Conservation (phyloP, 352 stramenopile species). For the Phytopythium sindhum region DNA sequence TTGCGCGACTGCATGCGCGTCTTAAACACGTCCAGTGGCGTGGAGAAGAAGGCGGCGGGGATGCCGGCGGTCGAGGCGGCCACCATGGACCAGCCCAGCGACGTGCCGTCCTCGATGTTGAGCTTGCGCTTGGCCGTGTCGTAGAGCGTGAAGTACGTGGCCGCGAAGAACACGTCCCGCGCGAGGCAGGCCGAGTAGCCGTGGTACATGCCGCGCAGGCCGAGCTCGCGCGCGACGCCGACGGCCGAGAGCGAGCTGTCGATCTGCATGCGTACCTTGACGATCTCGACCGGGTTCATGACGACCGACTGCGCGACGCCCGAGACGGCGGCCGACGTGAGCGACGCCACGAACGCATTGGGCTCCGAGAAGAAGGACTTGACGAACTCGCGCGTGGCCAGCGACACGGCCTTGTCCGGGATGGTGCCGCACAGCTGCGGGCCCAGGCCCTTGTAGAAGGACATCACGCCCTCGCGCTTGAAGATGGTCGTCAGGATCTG, state of each 20-base stretch:
- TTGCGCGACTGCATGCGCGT: constrained; percentile 76
- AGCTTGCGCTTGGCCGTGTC: constrained; percentile 65
- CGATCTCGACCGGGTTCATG: constrained; percentile 83
- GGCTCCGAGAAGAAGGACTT: constrained; percentile 72
- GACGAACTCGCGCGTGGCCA: constrained; percentile 75
- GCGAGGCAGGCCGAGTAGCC: constrained; percentile 70
- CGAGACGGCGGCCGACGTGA: constrained; percentile 62
- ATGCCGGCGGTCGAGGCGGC: constrained; percentile 67
- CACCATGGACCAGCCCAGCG: constrained; percentile 68
- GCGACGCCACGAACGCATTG: constrained; percentile 66
- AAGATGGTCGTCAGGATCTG: constrained; percentile 59
- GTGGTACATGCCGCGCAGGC: constrained; percentile 60
- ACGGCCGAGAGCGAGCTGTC: constrained; percentile 59
- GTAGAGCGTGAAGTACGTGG: constrained; percentile 81
- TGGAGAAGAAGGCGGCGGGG: constrained; percentile 72
- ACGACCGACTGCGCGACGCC: constrained; percentile 73
- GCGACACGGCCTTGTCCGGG: constrained; percentile 77
- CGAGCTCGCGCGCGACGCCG: constrained; percentile 59
- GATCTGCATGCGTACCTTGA: constrained; percentile 84
- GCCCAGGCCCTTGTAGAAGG: constrained; percentile 78
- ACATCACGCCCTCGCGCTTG: constrained; percentile 51
- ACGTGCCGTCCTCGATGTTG: constrained; percentile 59
- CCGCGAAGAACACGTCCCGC: constrained; percentile 74
- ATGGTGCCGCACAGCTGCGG: constrained; percentile 73
- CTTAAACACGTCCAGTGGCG: constrained; percentile 74